Conservation (phyloP, 148 eudicot genomes). For the Selenicereus undatus region DNA sequence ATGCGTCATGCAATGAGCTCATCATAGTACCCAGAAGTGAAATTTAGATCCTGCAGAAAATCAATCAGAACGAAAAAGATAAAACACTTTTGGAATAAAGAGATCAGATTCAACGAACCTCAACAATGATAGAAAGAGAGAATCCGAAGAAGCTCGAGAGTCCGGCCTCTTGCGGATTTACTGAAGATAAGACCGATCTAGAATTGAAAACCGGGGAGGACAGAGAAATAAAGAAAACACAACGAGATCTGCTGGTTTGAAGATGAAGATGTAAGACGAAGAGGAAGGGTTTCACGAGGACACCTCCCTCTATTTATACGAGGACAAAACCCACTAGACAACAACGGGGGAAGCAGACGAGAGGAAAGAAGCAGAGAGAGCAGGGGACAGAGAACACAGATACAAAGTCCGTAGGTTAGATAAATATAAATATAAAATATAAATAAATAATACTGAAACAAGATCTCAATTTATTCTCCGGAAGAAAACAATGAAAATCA, state of each 20-base stretch:
- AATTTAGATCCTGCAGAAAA: slow-evolving; percentile 12
- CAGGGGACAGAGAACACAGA: neutral
- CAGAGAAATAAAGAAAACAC: neutral
- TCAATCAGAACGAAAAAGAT: slow-evolving; percentile 1
- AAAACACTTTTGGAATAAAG: neutral
- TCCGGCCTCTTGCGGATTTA: neutral
- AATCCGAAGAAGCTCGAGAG: slow-evolving; percentile 12
- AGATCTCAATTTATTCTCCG: neutral
- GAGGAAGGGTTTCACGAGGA: slow-evolving; percentile 26
- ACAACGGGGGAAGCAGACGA: neutral
- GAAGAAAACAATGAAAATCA: slow-evolving; percentile 4
- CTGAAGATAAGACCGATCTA: slow-evolving; percentile 10
- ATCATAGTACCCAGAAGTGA: neutral
- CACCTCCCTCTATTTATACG: slow-evolving; percentile 24
- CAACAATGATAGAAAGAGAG: slow-evolving; percentile 13
- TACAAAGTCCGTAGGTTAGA: neutral
- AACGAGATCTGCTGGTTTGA: slow-evolving; percentile 25
- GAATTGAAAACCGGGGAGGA: neutral
- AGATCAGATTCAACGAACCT: slow-evolving; percentile 18
- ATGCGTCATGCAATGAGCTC: neutral
- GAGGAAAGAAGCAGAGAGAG: neutral
- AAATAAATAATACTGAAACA: neutral
- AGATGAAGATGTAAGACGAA: neutral
- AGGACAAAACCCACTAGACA: neutral
- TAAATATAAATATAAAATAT: neutral